phyloP scores from a whole-genome alignment of 495 filamentous ascomycete species.

The Glarea lozoyensis region DNA sequence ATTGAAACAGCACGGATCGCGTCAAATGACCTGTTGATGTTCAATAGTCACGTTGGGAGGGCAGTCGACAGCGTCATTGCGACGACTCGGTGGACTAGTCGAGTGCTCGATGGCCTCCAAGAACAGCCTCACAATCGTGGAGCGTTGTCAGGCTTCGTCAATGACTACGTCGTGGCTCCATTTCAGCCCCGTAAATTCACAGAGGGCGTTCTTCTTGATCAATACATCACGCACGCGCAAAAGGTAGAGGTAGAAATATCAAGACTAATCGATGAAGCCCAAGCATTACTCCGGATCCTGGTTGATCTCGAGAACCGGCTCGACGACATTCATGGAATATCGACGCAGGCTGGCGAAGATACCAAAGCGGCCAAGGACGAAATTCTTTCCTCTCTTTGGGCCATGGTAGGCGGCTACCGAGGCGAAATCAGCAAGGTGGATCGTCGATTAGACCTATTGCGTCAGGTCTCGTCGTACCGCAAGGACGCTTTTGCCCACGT shows the following conservation, averaged over 20 bases:
- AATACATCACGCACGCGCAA: slow-evolving; percentile 56
- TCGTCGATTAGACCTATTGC: slow-evolving; percentile 46
- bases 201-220: slow-evolving; percentile 42
- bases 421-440: slow-evolving; percentile 44
- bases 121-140: slow-evolving; percentile 28
- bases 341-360: slow-evolving; percentile 40
- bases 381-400: slow-evolving; percentile 58
- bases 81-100: slow-evolving; percentile 58
- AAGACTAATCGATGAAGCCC: slow-evolving; percentile 54
- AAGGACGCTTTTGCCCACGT: slow-evolving; percentile 51
- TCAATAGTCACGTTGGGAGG: slow-evolving; percentile 58
- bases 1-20: slow-evolving; percentile 49
- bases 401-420: slow-evolving; percentile 56
- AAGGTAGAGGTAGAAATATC: slow-evolving; percentile 57
- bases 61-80: slow-evolving; percentile 62
- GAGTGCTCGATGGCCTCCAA: slow-evolving; percentile 37
- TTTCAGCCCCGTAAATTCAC: slow-evolving; percentile 47
- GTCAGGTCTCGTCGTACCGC: slow-evolving; percentile 49
- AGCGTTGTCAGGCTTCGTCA: slow-evolving; percentile 29
- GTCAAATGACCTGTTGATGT: slow-evolving; percentile 49
- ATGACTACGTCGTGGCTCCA: slow-evolving; percentile 40
- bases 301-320: slow-evolving; percentile 54
- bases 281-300: slow-evolving; percentile 48
- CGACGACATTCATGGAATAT: slow-evolving; percentile 53
- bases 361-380: slow-evolving; percentile 42